Base-by-base conservation (phyloP, 768 basidiomycete genomes). In the Nevesoporus exiguus region DNA sequence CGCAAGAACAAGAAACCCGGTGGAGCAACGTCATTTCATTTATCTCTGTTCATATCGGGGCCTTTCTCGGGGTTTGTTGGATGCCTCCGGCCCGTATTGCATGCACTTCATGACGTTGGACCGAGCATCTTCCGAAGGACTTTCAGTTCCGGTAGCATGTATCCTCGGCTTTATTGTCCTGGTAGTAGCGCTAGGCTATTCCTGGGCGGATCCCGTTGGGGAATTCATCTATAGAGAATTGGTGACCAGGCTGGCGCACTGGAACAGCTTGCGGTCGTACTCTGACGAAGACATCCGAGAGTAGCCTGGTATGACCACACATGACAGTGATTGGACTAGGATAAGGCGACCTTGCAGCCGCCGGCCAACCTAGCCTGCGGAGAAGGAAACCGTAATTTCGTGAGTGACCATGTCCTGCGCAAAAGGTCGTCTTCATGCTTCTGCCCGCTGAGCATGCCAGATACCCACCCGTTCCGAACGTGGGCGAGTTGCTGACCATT, bases 321-420 rank as follows among this genome's bases (percentile, higher is more conserved):
- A 27, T 40, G 1, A 34, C 25, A 30, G 4, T n/a, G 41, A 25
- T 49, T 5, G 29, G 30, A 27, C 13, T 9, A 9, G 15, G 11
- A 44, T 57, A 24, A 56, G n/a, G 9, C 11, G n/a, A 45, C 33
- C 36, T 27, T 34, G 17, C 22, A 57, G 56, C 34, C 57, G n/a
- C 40, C 57, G 55, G 56, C 56, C 31, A 40, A 57, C 42, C 22
- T 57, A 25, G 57, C 56, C 8, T 30, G 56, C 19, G 56, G 56
- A 29, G 54, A 57, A 9, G 56, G 56, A 50, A 49, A 57, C 55
- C 56, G 57, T 10, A 57, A 57, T 29, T 57, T 57, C 27, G 56
- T 57, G 47, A 36, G 55, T 56, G 2, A 13, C 31, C 37, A 13
- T 19, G 25, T 0, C 19, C 1, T 3, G 3, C 33, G 6, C 27